These are phyloP conservation scores for Scolecobasidium constrictum DNA, from an alignment of 2,329 filamentous ascomycete genomes.

Conservation along the genomic window DNA sequence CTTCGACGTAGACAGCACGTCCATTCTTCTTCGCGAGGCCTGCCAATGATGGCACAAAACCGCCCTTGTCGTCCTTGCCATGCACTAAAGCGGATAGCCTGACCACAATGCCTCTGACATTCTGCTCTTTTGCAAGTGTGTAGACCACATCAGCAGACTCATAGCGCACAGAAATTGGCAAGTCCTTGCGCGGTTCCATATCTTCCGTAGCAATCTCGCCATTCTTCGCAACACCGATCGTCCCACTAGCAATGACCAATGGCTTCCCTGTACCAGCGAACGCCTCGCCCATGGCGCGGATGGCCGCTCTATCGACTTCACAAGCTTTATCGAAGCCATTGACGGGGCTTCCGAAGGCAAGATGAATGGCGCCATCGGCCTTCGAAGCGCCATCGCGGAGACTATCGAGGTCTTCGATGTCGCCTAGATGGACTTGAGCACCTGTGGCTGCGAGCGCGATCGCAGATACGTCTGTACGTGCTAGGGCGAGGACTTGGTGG, in stretches of 20 bases:
- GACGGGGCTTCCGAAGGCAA: conserved; percentile 34
- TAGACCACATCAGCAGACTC: not conserved
- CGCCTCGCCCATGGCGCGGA: conserved; percentile 24
- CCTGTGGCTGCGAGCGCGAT: conserved; percentile 21
- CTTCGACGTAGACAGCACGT: conserved; percentile 23
- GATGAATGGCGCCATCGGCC: conserved; percentile 29
- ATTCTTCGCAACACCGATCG: conserved; percentile 14
- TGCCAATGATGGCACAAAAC: conserved; percentile 21
- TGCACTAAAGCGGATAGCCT: conserved; percentile 30
- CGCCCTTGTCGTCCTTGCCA: conserved; percentile 22
- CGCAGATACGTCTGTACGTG: conserved; percentile 24
- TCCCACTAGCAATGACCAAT: conserved; percentile 28
- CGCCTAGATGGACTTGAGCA: conserved; percentile 22
- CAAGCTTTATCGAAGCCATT: conserved; percentile 19
- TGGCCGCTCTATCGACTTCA: conserved; percentile 22
- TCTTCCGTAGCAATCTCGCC: not conserved
- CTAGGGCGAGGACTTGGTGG: conserved; percentile 31
- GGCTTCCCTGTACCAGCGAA: conserved; percentile 23
- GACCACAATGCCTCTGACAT: conserved; percentile 24
- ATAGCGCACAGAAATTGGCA: conserved; percentile 5
- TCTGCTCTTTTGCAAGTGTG: conserved; percentile 16
- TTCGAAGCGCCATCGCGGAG: conserved; percentile 22
- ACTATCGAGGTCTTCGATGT: conserved; percentile 24
- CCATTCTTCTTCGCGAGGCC: conserved; percentile 19
- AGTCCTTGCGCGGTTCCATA: not conserved